Percentiles rank a stretch among this genome's conserved stretches.
Evolutionary conservation across 441 rosid genomes (phyloP).

Genomic region (Jatropha multifida): DNA sequence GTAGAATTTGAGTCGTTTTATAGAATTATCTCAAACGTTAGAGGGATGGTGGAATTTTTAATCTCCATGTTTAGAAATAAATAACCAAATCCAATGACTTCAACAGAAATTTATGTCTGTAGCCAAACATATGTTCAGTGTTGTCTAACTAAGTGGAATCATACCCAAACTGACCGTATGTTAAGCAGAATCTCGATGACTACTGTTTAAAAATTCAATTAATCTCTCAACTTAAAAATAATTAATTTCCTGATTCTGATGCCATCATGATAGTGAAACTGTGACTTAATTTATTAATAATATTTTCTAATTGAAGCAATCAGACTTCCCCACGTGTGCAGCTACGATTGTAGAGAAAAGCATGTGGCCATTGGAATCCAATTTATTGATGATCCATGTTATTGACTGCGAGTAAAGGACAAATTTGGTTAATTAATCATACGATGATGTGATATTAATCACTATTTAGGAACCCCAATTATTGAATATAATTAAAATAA

Average conservation of each 20-base stretch:
- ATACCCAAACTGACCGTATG: not conserved
- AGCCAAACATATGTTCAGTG: not conserved
- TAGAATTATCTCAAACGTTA: too few relatives aligned
- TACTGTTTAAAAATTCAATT: not conserved
- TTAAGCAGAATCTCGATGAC: not conserved
- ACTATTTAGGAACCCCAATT: not conserved
- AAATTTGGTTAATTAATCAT: too few relatives aligned
- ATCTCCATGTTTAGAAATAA: too few relatives aligned
- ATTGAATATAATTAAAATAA: not conserved
- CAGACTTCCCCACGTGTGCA: not conserved
- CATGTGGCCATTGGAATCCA: constrained; percentile 8
- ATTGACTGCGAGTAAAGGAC: not conserved
- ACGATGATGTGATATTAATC: constrained; percentile 14
- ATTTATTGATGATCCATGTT: not conserved
- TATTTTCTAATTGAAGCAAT: not conserved
- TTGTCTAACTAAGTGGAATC: not conserved
- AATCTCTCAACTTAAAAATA: not conserved
- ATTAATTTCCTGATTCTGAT: not conserved
- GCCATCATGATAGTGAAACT: not conserved
- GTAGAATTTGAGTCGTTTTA: too few relatives aligned
- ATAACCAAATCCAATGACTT: too few relatives aligned
- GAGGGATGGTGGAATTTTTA: too few relatives aligned
- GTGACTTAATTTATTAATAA: not conserved
- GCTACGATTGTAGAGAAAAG: not conserved
- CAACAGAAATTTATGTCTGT: too few relatives aligned